These are phyloP conservation scores for Avena atlantica DNA, from an alignment of 176 grass and related monocot species.

Conservation along the genomic window DNA sequence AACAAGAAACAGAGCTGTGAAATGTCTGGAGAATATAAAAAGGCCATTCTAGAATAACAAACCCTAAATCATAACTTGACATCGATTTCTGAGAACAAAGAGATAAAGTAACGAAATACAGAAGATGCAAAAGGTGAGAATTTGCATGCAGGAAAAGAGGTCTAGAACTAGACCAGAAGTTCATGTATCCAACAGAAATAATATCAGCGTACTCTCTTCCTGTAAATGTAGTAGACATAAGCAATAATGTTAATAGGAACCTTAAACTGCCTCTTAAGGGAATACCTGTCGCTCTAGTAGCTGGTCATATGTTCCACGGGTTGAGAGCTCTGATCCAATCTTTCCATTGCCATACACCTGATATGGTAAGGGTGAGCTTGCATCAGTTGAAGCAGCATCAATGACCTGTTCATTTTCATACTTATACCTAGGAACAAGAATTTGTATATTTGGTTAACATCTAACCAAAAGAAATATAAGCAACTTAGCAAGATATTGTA, in stretches of 20 bases:
- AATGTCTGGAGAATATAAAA: slow-evolving; percentile 24
- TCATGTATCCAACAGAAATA: slow-evolving; percentile 26
- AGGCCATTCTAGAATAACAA: slow-evolving; percentile 25
- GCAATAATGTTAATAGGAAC: slow-evolving; percentile 8
- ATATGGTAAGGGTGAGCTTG: slow-evolving; percentile 97
- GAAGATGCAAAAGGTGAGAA: not conserved
- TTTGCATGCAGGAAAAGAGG: slow-evolving; percentile 17
- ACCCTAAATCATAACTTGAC: slow-evolving; percentile 14
- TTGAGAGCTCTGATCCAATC: slow-evolving; percentile 80
- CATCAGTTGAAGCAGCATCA: slow-evolving; percentile 95
- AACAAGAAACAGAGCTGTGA: not conserved
- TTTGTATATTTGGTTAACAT: slow-evolving; percentile 40
- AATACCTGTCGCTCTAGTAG: slow-evolving; percentile 97
- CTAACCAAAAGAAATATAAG: slow-evolving; percentile 37
- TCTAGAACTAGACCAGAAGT: slow-evolving; percentile 31
- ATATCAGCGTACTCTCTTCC: not conserved
- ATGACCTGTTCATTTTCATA: slow-evolving; percentile 98
- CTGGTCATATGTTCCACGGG: slow-evolving; percentile 91
- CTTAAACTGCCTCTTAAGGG: slow-evolving; percentile 36
- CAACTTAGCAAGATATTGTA: slow-evolving; percentile 17
- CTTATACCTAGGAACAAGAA: slow-evolving; percentile 86
- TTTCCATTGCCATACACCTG: slow-evolving; percentile 98
- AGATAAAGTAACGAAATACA: slow-evolving; percentile 21
- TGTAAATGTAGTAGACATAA: not conserved
- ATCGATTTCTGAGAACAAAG: slow-evolving; percentile 23